These are phyloP conservation scores for Scheffersomyces stipitis DNA, from an alignment of 805 yeast genomes.

Conservation along the genomic window DNA sequence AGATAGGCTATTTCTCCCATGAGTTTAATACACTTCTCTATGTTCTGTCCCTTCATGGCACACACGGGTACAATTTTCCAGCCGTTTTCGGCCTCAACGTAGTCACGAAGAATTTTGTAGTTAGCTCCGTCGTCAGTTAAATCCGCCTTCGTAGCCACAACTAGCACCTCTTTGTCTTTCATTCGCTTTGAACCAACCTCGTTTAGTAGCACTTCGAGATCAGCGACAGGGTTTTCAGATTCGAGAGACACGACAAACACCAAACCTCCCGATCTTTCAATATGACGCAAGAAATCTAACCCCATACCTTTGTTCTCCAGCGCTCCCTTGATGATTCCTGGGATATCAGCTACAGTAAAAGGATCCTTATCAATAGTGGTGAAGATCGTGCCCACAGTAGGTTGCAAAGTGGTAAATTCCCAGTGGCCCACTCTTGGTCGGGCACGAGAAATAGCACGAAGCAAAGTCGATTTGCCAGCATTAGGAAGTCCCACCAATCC, in stretches of 20 bases:
- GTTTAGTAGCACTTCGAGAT: slow-evolving; percentile 56
- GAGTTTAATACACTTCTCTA: slow-evolving; percentile 63
- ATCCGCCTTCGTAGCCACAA: slow-evolving; percentile 96
- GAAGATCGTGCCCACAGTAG: slow-evolving; percentile 85
- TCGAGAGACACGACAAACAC: slow-evolving; percentile 86
- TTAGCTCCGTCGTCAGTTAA: slow-evolving; percentile 51
- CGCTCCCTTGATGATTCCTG: slow-evolving; percentile 93
- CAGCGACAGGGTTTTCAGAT: slow-evolving; percentile 60
- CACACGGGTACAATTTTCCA: slow-evolving; percentile 87
- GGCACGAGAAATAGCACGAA: slow-evolving; percentile 86
- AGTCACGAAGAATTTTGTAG: slow-evolving; percentile 45
- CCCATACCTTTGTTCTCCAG: slow-evolving; percentile 88
- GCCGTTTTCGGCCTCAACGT: slow-evolving; percentile 31
- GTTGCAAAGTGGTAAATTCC: slow-evolving; percentile 93
- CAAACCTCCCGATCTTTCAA: slow-evolving; percentile 87
- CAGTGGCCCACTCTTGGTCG: slow-evolving; percentile 92
- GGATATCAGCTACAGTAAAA: slow-evolving; percentile 96
- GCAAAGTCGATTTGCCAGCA: slow-evolving; percentile 91
- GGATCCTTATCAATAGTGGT: slow-evolving; percentile 61
- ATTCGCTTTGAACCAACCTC: slow-evolving; percentile 73
- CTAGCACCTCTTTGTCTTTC: slow-evolving; percentile 59
- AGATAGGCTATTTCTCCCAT: slow-evolving; percentile 65
- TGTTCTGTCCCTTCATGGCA: slow-evolving; percentile 70
- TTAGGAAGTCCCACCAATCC: slow-evolving; percentile 96
- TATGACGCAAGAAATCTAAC: slow-evolving; percentile 84